A percentile compares a stretch with the other conserved stretches of the same genome.
phyloP scores from a whole-genome alignment of 179 eudicot species.

The Gypsophila paniculata region DNA sequence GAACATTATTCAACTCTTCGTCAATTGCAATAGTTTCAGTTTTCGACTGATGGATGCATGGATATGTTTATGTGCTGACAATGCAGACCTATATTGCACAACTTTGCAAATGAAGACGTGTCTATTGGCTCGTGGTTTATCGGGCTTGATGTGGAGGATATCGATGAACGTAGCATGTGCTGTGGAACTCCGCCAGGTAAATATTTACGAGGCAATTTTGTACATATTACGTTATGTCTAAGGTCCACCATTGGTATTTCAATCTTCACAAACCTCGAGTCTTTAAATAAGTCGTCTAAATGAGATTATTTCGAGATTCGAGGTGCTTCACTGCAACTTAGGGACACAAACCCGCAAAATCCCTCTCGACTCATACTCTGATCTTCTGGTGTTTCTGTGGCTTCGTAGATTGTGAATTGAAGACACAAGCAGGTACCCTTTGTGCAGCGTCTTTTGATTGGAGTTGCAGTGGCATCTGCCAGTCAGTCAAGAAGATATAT shows the following conservation, averaged over 20 bases:
- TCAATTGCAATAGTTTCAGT: too few relatives aligned
- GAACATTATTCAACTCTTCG: too few relatives aligned
- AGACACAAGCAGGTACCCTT: slow-evolving; percentile 70
- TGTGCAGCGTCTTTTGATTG: slow-evolving; percentile 91
- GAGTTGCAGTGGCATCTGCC: slow-evolving; percentile 90
- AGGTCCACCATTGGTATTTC: background rate
- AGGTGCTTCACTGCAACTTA: too few relatives aligned
- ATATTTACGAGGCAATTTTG: too few relatives aligned
- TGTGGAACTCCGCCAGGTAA: slow-evolving; percentile 92
- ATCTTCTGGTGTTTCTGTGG: slow-evolving; percentile 8
- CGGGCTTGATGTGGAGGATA: slow-evolving; percentile 86
- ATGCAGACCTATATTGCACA: slow-evolving; percentile 78
- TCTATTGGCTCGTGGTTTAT: slow-evolving; percentile 94
- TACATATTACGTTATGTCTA: too few relatives aligned
- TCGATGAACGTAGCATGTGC: slow-evolving; percentile 84
- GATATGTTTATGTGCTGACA: too few relatives aligned
- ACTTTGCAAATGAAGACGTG: slow-evolving; percentile 87
- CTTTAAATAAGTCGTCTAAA: background rate
- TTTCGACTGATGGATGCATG: too few relatives aligned
- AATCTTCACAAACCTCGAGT: background rate
- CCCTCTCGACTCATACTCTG: background rate
- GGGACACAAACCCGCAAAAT: too few relatives aligned
- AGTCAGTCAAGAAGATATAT: slow-evolving; percentile 64
- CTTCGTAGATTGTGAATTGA: slow-evolving; percentile 70
- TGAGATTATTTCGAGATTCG: background rate